These are phyloP conservation scores for Nyssa sinensis DNA, from an alignment of 148 eudicot species.

Conservation along the genomic window DNA sequence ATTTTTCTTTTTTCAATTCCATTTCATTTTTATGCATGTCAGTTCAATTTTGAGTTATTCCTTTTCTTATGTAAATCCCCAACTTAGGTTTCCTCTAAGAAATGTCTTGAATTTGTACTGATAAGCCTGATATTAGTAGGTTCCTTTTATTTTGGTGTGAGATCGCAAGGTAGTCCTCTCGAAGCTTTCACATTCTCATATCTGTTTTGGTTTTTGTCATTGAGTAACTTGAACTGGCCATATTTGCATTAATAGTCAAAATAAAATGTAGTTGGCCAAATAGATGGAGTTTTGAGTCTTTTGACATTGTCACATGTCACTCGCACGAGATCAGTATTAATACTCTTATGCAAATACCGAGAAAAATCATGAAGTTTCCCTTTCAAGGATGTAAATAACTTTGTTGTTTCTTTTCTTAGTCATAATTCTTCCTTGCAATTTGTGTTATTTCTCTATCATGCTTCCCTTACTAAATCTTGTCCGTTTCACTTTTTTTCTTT, in stretches of 20 bases:
- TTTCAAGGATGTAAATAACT: not conserved
- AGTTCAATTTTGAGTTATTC: too few species aligned
- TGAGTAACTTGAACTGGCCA: not conserved
- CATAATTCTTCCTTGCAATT: not conserved
- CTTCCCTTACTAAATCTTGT: not conserved
- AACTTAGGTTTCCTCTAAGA: too few species aligned
- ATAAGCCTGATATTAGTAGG: not conserved
- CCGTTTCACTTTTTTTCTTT: not conserved
- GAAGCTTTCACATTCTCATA: not conserved
- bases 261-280: not conserved
- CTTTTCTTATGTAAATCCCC: too few species aligned
- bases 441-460: not conserved
- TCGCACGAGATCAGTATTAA: not conserved
- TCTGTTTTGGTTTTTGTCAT: not conserved
- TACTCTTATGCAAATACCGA: not conserved
- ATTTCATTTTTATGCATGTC: too few species aligned
- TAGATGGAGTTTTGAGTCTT: not conserved
- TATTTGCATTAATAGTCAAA: not conserved
- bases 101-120: not conserved
- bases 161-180: not conserved
- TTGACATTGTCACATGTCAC: too few species aligned
- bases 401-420: not conserved
- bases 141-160: not conserved
- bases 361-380: not conserved
- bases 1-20: too few species aligned